phyloP scores from a whole-genome alignment of 2,329 filamentous ascomycete species.

The Pseudocercospora crystallina region DNA sequence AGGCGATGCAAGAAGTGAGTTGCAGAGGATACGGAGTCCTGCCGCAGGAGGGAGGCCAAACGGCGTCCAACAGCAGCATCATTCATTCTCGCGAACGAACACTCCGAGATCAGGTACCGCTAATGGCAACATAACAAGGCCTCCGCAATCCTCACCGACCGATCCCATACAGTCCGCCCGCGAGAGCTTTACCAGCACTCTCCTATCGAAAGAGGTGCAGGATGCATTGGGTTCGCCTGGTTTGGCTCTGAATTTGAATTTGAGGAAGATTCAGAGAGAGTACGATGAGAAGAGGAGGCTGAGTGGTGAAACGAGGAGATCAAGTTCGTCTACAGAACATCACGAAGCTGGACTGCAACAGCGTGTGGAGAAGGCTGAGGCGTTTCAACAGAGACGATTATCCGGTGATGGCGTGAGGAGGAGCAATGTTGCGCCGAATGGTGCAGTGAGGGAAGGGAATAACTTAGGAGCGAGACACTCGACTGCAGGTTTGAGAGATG shows the following conservation, averaged over 20 bases:
- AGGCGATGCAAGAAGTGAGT: neutral
- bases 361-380: slow-evolving; percentile 3
- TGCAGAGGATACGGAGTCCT: neutral
- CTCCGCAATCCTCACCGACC: neutral
- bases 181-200: neutral
- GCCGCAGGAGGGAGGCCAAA: neutral
- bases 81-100: neutral
- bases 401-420: neutral
- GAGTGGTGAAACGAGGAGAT: too few species aligned
- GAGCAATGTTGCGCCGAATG: too few species aligned
- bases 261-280: neutral
- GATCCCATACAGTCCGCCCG: neutral
- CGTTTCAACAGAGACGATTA: slow-evolving; percentile 1
- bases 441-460: neutral
- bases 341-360: slow-evolving; percentile 2
- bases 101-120: neutral
- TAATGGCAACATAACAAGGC: neutral
- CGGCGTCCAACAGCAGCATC: neutral
- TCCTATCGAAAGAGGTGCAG: slow-evolving; percentile 5
- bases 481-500: too few species aligned
- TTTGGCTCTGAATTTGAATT: slow-evolving; percentile 1
- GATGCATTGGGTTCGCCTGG: slow-evolving; percentile 5
- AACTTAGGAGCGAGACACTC: neutral
- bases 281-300: neutral
- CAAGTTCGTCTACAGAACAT: too few species aligned